Conservation (phyloP, 2,329 filamentous ascomycete species). For the Arthrobotrys iridis region DNA sequence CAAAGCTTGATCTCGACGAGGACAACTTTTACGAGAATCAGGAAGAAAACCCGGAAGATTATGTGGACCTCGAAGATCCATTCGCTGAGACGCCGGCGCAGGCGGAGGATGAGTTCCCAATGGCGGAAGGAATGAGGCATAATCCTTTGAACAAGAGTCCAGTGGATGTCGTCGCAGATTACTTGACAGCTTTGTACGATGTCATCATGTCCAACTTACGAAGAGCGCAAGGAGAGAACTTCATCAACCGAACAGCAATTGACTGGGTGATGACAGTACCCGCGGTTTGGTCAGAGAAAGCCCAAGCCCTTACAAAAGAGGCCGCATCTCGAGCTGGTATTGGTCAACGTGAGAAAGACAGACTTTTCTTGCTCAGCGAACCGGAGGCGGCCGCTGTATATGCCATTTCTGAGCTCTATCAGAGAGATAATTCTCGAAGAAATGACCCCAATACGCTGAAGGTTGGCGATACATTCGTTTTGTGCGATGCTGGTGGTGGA, state of each 20-base stretch:
- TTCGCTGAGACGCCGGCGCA: constrained; percentile 20
- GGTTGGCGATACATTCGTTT: constrained; percentile 66
- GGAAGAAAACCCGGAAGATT: constrained; percentile 30
- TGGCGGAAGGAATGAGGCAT: constrained; percentile 44
- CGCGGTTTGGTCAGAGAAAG: constrained; percentile 69
- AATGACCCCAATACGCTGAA: constrained; percentile 59
- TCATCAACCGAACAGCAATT: constrained; percentile 64
- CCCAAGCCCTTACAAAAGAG: constrained; percentile 66
- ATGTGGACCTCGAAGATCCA: constrained; percentile 37
- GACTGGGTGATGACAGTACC: constrained; percentile 70
- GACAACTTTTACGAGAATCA: constrained; percentile 52
- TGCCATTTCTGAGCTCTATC: constrained; percentile 51
- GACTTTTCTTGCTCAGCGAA: constrained; percentile 57
- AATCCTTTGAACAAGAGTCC: constrained; percentile 56
- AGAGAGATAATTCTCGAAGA: constrained; percentile 29
- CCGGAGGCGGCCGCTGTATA: constrained; percentile 59
- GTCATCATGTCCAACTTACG: constrained; percentile 65
- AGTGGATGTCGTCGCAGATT: constrained; percentile 64
- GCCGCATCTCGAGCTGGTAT: constrained; percentile 67
- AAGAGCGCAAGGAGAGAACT: constrained; percentile 62
- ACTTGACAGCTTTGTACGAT: constrained; percentile 64
- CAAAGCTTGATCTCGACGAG: constrained; percentile 51
- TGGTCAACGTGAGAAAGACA: constrained; percentile 64
- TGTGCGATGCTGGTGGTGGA: constrained; percentile 72
- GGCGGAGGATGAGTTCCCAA: constrained; percentile 38